phyloP scores from a whole-genome alignment of 2,329 filamentous ascomycete genomes.

The Penicillium digitatum region DNA sequence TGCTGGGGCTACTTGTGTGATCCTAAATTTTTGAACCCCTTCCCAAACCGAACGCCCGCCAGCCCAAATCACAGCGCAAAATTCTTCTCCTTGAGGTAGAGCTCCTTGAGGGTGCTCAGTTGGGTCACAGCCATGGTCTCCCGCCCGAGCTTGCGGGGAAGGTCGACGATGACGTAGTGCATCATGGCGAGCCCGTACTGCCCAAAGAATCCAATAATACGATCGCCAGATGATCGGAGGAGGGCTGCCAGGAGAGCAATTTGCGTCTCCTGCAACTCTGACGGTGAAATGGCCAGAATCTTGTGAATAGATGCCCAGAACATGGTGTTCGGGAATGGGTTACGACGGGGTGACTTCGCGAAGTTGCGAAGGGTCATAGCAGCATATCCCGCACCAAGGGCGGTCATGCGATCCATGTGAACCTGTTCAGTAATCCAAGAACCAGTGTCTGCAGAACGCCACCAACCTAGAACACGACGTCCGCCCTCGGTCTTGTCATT shows the following conservation, averaged over 20 bases:
- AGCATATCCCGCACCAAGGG: constrained; percentile 78
- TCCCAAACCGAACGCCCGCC: not conserved
- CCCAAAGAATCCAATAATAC: constrained; percentile 78
- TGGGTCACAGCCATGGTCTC: constrained; percentile 39
- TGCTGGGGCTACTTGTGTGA: not conserved
- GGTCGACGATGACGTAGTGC: constrained; percentile 66
- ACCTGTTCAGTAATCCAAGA: constrained; percentile 63
- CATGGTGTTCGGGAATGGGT: constrained; percentile 71
- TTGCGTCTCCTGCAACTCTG: constrained; percentile 68
- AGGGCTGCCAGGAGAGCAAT: constrained; percentile 66
- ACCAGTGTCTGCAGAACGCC: constrained; percentile 51
- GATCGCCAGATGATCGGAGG: constrained; percentile 67
- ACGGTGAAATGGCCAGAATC: constrained; percentile 69
- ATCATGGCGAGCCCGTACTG: constrained; percentile 69
- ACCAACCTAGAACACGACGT: constrained; percentile 68
- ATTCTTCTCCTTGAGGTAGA: constrained; percentile 36
- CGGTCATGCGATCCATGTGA: constrained; percentile 81
- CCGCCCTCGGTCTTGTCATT: constrained; percentile 69
- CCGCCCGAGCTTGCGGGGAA: constrained; percentile 51
- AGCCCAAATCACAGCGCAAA: constrained; percentile 32
- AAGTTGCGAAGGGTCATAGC: constrained; percentile 81
- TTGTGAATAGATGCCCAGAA: constrained; percentile 78
- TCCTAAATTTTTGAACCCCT: not conserved
- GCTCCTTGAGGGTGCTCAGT: constrained; percentile 37
- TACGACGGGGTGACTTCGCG: constrained; percentile 61